Conservation (phyloP, 495 filamentous ascomycete species). For the Xanthoparmelia taractica region DNA sequence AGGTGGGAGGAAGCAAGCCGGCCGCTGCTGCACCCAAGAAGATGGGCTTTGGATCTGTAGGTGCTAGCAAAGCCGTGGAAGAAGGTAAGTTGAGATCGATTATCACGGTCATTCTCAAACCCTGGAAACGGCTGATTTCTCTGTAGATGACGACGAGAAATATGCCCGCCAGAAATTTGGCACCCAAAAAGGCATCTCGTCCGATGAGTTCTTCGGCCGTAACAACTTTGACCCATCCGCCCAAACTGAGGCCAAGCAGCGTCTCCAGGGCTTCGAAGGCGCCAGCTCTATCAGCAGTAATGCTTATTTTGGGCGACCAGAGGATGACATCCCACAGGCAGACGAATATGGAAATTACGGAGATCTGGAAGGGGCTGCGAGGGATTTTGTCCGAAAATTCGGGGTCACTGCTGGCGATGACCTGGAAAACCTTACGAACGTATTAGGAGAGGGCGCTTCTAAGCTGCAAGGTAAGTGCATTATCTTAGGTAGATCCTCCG, state of each 20-base stretch:
- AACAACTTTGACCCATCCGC: slow-evolving; percentile 71
- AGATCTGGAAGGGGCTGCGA: slow-evolving; percentile 82
- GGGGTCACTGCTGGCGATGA: slow-evolving; percentile 93
- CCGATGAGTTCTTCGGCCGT: slow-evolving; percentile 95
- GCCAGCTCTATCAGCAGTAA: slow-evolving; percentile 90
- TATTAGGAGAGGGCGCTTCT: slow-evolving; percentile 75
- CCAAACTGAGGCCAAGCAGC: slow-evolving; percentile 75
- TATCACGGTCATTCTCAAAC: slow-evolving; percentile 13
- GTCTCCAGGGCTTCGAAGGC: slow-evolving; percentile 86
- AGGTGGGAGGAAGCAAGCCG: slow-evolving; percentile 61
- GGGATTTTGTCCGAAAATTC: slow-evolving; percentile 89
- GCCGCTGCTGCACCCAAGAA: slow-evolving; percentile 58
- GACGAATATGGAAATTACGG: slow-evolving; percentile 64
- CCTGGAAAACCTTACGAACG: slow-evolving; percentile 74
- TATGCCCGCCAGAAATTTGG: slow-evolving; percentile 82
- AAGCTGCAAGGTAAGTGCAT: slow-evolving; percentile 61
- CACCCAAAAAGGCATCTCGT: slow-evolving; percentile 88
- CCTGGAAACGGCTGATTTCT: not conserved
- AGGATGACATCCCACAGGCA: slow-evolving; percentile 51
- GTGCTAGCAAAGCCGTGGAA: slow-evolving; percentile 54
- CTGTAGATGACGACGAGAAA: slow-evolving; percentile 57
- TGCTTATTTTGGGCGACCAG: slow-evolving; percentile 87
- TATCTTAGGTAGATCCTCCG: not conserved
- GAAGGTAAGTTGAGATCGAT: slow-evolving; percentile 51
- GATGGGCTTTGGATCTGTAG: slow-evolving; percentile 82